phyloP scores from a whole-genome alignment of 805 yeast species.

The Tetrapisispora namnaoensis region DNA sequence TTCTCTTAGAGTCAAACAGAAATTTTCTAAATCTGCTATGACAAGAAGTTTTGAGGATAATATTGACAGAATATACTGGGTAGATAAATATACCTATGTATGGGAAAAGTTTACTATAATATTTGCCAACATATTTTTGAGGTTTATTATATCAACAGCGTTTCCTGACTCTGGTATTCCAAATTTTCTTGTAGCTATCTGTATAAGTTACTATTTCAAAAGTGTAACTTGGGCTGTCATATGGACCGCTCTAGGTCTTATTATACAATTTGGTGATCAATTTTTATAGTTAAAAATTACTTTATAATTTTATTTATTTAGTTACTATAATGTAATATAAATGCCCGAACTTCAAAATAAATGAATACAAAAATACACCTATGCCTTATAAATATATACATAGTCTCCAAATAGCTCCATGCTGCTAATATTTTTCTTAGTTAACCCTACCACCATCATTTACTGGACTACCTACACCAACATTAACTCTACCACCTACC shows the following conservation, averaged over 20 bases:
- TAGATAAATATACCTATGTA: constrained; percentile 13
- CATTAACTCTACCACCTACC: constrained; percentile 16
- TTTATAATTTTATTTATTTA: background rate
- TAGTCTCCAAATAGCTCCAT: background rate
- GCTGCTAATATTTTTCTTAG: background rate
- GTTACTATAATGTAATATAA: background rate
- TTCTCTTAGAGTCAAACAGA: constrained; percentile 20
- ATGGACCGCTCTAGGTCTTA: background rate
- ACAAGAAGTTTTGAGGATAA: constrained; percentile 30
- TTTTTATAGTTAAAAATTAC: background rate
- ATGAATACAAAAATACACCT: background rate
- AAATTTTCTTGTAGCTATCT: constrained; percentile 9
- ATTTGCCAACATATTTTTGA: constrained; percentile 9
- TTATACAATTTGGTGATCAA: background rate
- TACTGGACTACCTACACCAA: constrained; percentile 16
- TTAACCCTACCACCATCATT: constrained; percentile 5
- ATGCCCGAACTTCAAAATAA: background rate
- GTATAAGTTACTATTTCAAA: background rate
- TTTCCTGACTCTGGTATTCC: constrained; percentile 12
- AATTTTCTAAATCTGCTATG: constrained; percentile 34
- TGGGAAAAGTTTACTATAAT: constrained; percentile 25
- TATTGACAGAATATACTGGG: constrained; percentile 24
- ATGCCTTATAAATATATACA: no score
- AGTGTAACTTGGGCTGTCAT: background rate
- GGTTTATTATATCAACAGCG: constrained; percentile 5